Conservation (phyloP, 1,284 basidiomycete genomes). For the Vanrija pseudolonga region DNA sequence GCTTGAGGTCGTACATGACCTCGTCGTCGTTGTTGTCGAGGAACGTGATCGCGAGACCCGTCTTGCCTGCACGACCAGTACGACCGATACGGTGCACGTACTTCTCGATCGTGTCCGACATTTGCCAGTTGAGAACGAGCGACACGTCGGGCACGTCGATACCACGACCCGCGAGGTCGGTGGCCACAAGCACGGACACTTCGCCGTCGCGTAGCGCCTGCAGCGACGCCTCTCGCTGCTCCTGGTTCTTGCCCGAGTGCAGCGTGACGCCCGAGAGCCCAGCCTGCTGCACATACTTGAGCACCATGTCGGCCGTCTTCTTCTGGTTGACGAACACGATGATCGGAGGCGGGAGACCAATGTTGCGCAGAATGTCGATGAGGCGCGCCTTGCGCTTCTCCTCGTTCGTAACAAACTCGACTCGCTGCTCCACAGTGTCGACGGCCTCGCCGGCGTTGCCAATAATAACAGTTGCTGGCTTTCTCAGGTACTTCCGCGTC, state of each 20-base stretch:
- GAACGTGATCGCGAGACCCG: constrained; percentile 90
- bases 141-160: constrained; percentile 95
- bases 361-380: constrained; percentile 84
- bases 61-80: constrained; percentile 95
- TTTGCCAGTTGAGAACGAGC: constrained; percentile 95
- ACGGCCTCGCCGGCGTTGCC: constrained; percentile 97
- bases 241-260: constrained; percentile 96
- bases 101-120: constrained; percentile 91
- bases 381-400: constrained; percentile 84
- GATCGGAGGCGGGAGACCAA: constrained; percentile 79
- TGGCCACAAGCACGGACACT: constrained; percentile 84
- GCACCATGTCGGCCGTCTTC: constrained; percentile 95
- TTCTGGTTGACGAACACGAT: constrained; percentile 99
- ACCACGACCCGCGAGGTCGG: constrained; percentile 95
- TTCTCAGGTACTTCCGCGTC: constrained; percentile 86
- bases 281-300: constrained; percentile 80
- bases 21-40: constrained; percentile 93
- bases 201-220: constrained; percentile 80
- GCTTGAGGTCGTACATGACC: constrained; percentile 72
- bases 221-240: constrained; percentile 89
- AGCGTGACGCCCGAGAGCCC: constrained; percentile 80
- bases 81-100: constrained; percentile 93
- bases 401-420: constrained; percentile 88
- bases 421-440: constrained; percentile 93
- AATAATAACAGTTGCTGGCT: constrained; percentile 92